Evolutionary conservation across 2,329 filamentous ascomycete genomes (phyloP).

Genomic region (Alternaria rosae): DNA sequence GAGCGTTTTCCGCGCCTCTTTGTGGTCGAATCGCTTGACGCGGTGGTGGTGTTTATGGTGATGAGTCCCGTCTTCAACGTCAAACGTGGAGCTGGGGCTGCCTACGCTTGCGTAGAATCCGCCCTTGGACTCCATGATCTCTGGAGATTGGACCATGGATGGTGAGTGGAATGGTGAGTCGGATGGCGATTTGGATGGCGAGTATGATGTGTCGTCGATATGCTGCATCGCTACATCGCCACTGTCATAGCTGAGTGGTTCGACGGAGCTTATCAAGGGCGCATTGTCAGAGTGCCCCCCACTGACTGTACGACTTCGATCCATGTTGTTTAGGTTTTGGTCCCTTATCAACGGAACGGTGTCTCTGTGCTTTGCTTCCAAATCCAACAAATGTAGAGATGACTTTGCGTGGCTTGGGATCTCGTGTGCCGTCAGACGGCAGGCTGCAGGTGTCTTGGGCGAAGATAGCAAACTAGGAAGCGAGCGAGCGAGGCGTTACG

Average conservation of each 20-base stretch:
- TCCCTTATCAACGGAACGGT: background rate
- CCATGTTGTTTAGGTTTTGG: slow-evolving; percentile 8
- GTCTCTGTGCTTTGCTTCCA: background rate
- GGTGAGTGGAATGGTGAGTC: slow-evolving; percentile 6
- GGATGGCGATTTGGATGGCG: slow-evolving; percentile 26
- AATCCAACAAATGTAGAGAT: background rate
- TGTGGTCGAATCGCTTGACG: slow-evolving; percentile 42
- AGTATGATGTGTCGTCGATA: slow-evolving; percentile 19
- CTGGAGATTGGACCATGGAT: slow-evolving; percentile 22
- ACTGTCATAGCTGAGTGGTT: slow-evolving; percentile 21
- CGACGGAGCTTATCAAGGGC: slow-evolving; percentile 23
- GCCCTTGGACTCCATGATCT: slow-evolving; percentile 19
- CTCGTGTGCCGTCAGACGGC: background rate
- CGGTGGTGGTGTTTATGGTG: slow-evolving; percentile 17
- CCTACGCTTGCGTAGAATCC: slow-evolving; percentile 28
- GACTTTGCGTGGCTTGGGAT: background rate
- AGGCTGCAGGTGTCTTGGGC: background rate
- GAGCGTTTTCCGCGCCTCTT: slow-evolving; percentile 38
- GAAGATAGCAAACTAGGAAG: background rate
- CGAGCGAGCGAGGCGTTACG: background rate
- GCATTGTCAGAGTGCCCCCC: slow-evolving; percentile 10
- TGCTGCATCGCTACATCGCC: slow-evolving; percentile 36
- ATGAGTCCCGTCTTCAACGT: slow-evolving; percentile 29
- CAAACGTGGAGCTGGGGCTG: slow-evolving; percentile 21
- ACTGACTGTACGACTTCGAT: slow-evolving; percentile 7